These are phyloP conservation scores for Starmerella floricola DNA, from an alignment of 805 yeast species.

Conservation along the genomic window DNA sequence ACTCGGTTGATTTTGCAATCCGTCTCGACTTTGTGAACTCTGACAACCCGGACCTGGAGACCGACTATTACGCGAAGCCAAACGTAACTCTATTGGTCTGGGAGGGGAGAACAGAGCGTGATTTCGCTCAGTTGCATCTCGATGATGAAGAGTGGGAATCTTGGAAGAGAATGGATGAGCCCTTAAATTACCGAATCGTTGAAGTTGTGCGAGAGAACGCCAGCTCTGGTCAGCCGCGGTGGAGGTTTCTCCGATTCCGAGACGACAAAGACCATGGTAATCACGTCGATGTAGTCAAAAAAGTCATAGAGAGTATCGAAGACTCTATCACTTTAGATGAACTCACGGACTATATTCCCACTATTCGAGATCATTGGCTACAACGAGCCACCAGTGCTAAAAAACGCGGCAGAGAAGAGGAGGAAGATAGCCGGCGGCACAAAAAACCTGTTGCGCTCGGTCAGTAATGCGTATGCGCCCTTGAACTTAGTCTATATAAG, in stretches of 20 bases:
- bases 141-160: slow-evolving; percentile 70
- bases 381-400: slow-evolving; percentile 2
- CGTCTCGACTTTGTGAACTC: slow-evolving; percentile 55
- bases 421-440: background rate
- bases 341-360: slow-evolving; percentile 28
- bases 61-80: slow-evolving; percentile 64
- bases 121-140: slow-evolving; percentile 52
- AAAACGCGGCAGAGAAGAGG: background rate
- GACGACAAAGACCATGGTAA: slow-evolving; percentile 89
- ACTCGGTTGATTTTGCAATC: slow-evolving; percentile 78
- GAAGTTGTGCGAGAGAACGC: slow-evolving; percentile 52
- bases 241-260: slow-evolving; percentile 81
- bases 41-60: slow-evolving; percentile 37
- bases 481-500: too few species aligned
- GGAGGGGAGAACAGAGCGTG: slow-evolving; percentile 43
- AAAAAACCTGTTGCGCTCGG: too few species aligned
- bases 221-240: slow-evolving; percentile 44
- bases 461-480: too few species aligned
- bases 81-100: slow-evolving; percentile 55
- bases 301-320: slow-evolving; percentile 68
- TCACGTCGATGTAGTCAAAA: slow-evolving; percentile 66
- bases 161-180: slow-evolving; percentile 57
- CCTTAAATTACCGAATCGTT: slow-evolving; percentile 76
- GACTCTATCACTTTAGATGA: slow-evolving; percentile 80
- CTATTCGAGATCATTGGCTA: slow-evolving; percentile 13